Base-by-base conservation (phyloP, 139 green algal genomes). In the Micromonas pusilla region DNA sequence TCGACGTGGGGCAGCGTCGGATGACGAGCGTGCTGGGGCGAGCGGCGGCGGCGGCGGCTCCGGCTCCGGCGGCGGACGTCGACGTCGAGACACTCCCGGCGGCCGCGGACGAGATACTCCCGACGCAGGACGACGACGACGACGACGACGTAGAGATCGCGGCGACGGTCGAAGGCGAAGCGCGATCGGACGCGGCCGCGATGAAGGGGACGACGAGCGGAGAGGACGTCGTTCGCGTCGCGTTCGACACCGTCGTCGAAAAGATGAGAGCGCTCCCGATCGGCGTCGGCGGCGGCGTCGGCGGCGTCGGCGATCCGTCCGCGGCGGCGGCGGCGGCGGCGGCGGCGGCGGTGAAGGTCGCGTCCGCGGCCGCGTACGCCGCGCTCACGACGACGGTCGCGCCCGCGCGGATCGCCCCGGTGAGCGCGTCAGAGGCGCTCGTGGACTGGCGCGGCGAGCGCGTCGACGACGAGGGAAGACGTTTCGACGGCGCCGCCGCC, bases 381-480 rank as follows among this genome's bases (percentile, higher is more conserved):
- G 65, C 65, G 26, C 65, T 72, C 13, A 16, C 32, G 33, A 3
- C 28, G 13, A 16, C 33, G 26, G 26, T 72, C 4, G 65, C 36
- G 3, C 26, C n/a, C 26, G 2, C 13, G 4, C 33, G 65, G 65
- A 39, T 72, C 13, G 30, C 38, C 4, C 65, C 65, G n/a, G 30
- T 72, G 4, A 16, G 65, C 30, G 65, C 65, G n/a, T 21, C n/a
- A 3, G 65, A 72, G 65, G 65, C 65, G 26, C 38, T 72, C 23
- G 65, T 72, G 21, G 60, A 67, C 60, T 37, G 23, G 65, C 4
- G 2, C 26, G 65, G 65, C 26, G 33, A 3, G 28, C 3, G 65
- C 32, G 33, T 26, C 28, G 13, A 26, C 21, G 13, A 16, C 3
- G 33, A 45, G 65, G 26, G 65, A 67, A 16, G 45, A 57, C 45